Evolutionary conservation across 1,284 basidiomycete genomes (phyloP), one percentile per base, ranked within the genome.

Genomic region (Ustanciosporium gigantosporum): DNA sequence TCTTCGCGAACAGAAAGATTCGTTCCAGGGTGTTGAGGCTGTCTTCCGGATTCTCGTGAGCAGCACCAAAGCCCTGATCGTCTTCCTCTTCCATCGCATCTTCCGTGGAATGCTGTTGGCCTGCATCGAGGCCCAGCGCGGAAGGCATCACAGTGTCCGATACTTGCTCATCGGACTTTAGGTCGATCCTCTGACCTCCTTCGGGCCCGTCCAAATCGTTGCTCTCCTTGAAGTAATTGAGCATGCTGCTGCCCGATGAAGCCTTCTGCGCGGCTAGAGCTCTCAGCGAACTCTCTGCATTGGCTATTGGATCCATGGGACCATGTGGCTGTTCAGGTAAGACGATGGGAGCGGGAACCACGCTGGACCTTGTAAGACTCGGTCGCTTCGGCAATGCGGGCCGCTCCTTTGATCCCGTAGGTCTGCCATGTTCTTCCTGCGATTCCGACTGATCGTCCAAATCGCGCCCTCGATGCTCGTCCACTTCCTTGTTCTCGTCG

Each of bases 1-100:
- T 93, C 69, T 88, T 85, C 55, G 89, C 89, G 71, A 91, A 91
- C 22, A 97, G 83, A 80, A 95, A 97, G 66, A 96, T 95, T 72
- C 89, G 88, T 80, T 98, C 93, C 45, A 94, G 83, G 46, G 66
- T 86, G 84, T 70, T 92, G 88, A 68, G 82, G 78, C 68, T 48
- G 23, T 68, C 66, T 19, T 66, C 62, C 20, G 37, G 44, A 8
- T 48, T 37, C 15, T 68, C 61, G 20, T 38, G 34, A 14, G 22
- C 50, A 31, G 19, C 32, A 19, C 31, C 43, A 15, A 42, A 37
- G 27, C 49, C 53, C 13, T 52, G 53, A 38, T 49, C 51, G 13
- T 47, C 47, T 4, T 40, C 41, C 41, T 55, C 50, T 4, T 53
- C 48, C 51, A 52, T 57, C 38, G 41, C 41, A 5, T 51, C 50